These are phyloP conservation scores for Acanthamoeba triangularis DNA, from an alignment of 208 protist species.

Conservation along the genomic window DNA sequence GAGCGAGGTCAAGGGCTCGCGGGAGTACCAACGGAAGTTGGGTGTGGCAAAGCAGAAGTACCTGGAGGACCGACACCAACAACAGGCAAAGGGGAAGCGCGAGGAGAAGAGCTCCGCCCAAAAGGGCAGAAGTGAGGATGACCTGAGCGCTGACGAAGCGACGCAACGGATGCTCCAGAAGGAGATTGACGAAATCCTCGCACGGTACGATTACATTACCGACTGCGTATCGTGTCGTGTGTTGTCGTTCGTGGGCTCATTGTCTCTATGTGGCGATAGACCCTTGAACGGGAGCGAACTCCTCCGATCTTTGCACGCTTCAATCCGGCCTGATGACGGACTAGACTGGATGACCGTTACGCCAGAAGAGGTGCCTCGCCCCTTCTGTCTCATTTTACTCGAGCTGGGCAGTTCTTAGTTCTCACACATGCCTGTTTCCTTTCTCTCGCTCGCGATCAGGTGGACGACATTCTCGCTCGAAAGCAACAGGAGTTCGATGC, in stretches of 20 bases:
- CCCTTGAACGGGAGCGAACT: not conserved
- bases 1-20: slow-evolving; percentile 44
- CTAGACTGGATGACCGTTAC: slow-evolving; percentile 25
- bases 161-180: not conserved
- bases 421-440: not conserved
- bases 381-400: not conserved
- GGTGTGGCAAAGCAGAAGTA: slow-evolving; percentile 56
- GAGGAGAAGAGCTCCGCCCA: not conserved
- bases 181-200: slow-evolving; percentile 20
- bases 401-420: not conserved
- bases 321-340: slow-evolving; percentile 16
- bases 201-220: not conserved
- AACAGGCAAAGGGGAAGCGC: not conserved
- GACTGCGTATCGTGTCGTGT: not conserved
- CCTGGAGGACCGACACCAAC: slow-evolving; percentile 18
- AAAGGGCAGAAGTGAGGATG: not conserved
- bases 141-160: not conserved
- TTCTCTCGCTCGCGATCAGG: not conserved
- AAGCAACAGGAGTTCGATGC: slow-evolving; percentile 53
- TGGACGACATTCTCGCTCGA: slow-evolving; percentile 36
- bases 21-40: slow-evolving; percentile 61
- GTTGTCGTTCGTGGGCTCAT: not conserved
- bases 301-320: too few relatives aligned
- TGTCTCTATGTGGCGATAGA: not conserved
- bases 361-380: not conserved